Base-by-base conservation (phyloP, 257 asterid genomes). In the Paraleonurus japonicus region DNA sequence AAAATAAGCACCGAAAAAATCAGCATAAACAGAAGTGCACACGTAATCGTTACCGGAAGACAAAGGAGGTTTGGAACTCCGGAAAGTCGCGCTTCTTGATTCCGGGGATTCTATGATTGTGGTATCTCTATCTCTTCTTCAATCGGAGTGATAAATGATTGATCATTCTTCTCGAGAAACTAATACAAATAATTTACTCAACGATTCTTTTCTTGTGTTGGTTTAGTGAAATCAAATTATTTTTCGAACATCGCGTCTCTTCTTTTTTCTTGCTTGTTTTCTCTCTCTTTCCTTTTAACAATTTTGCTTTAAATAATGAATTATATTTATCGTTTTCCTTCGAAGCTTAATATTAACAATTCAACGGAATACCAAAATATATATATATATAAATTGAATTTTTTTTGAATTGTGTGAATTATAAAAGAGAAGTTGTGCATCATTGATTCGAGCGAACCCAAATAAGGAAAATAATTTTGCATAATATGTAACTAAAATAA, bases 21-120 rank as follows among this genome's bases (percentile, higher is more conserved):
- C 9, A 26, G 28, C 61, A 71, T 2, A 30, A 39, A 41, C 57
- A 43, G 19, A 43, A 45, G 19, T 45, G 53, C 17, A n/a, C 5
- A 45, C 1, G 50, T 4, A 51, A 22, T 51, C 32, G 0, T 70
- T 58, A 82, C 87, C 84, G 11, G 58, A 35, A 76, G 77, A 80
- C 48, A 41, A 32, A 20, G 39, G 48, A 9, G 33, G n/a, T 51
- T 50, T 22, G 48, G 67, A 79, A 79, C 74, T 50, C 39, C 28
- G 47, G 66, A 79, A 79, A 69, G 67, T 23, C 35, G 65, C 58
- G 66, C 59, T 54, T 57, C 67, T 65, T 20, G 81, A 50, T 66
- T 15, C 41, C 69, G 19, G 68, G 13, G 47, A 24, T 48, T 70
- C 23, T 20, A 75, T 19, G 73, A 72, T 71, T 53, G 48, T 33